phyloP scores from a whole-genome alignment of 352 stramenopile genomes.

The Pythium chondricola region DNA sequence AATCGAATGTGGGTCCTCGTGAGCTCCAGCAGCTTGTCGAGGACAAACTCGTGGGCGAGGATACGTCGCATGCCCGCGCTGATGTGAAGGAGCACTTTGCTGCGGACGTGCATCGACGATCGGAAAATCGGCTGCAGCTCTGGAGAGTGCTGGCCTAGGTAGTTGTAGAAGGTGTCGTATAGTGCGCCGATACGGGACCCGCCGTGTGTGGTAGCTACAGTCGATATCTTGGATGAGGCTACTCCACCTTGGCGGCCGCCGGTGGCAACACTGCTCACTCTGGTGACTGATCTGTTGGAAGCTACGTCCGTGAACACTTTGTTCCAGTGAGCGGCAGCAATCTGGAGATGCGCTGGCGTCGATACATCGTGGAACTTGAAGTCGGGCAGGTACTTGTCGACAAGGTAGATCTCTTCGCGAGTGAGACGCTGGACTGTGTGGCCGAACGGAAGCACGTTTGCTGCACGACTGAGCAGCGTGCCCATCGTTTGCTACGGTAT shows the following conservation, averaged over 20 bases:
- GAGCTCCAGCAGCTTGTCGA: conserved; percentile 53
- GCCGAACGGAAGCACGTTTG: not conserved
- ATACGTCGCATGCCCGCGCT: conserved; percentile 43
- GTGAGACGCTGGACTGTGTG: conserved; percentile 10
- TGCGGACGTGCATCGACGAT: conserved; percentile 46
- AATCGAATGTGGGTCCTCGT: conserved; percentile 74
- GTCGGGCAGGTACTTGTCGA: conserved; percentile 29
- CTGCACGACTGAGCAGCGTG: not conserved
- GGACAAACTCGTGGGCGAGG: conserved; percentile 39
- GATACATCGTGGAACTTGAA: conserved; percentile 36
- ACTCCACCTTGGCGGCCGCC: conserved; percentile 1
- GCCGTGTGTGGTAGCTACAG: not conserved
- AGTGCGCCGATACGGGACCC: conserved; percentile 22
- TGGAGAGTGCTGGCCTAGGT: conserved; percentile 37
- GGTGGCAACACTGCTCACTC: not conserved
- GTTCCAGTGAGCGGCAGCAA: conserved; percentile 30
- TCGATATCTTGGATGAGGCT: not conserved
- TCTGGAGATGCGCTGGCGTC: conserved; percentile 23
- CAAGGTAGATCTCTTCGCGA: conserved; percentile 21
- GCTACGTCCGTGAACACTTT: conserved; percentile 28
- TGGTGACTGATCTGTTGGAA: not conserved
- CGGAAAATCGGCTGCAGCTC: conserved; percentile 42
- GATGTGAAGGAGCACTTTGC: conserved; percentile 89
- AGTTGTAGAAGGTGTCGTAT: conserved; percentile 43
- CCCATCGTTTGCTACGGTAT: conserved; percentile 5